A percentile compares a stretch with the other conserved stretches of the same genome.
Conservation (phyloP, 2,329 filamentous ascomycete species). For the Stylonectria norvegica region DNA sequence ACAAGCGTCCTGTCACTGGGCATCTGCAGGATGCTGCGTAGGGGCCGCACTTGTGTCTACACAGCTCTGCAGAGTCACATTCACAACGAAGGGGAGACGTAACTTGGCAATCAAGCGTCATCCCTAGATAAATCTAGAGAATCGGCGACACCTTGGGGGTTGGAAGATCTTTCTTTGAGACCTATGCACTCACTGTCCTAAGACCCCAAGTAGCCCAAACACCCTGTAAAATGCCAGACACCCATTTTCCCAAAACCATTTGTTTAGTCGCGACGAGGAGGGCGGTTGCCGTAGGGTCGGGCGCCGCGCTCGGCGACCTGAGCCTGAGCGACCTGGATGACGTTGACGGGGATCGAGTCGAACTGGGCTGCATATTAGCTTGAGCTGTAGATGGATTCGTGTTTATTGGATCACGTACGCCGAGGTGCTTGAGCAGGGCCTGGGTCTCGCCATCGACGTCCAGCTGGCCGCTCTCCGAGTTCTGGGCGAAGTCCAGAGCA, state of each 20-base stretch:
- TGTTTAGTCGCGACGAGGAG: conserved; percentile 36
- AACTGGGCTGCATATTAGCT: conserved; percentile 59
- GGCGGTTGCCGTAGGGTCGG: conserved; percentile 71
- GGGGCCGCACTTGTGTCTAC: no score
- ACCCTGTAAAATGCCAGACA: conserved; percentile 44
- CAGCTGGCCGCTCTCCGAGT: conserved; percentile 86
- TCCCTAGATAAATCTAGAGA: conserved; percentile 59
- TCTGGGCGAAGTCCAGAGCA: conserved; percentile 95
- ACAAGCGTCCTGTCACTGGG: no score
- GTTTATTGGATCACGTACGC: conserved; percentile 63
- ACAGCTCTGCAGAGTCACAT: no score
- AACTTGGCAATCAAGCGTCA: conserved; percentile 91
- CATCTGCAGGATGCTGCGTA: no score
- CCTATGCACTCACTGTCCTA: conserved; percentile 57
- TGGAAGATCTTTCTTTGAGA: conserved; percentile 58
- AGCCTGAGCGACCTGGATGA: conserved; percentile 84
- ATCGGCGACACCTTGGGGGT: conserved; percentile 85
- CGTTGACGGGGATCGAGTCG: conserved; percentile 95
- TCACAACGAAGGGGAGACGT: conserved; percentile 24
- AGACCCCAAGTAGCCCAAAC: conserved; percentile 52
- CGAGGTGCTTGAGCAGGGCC: conserved; percentile 97
- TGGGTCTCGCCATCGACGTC: conserved; percentile 98
- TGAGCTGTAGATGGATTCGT: neutral
- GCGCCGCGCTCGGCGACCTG: conserved; percentile 76
- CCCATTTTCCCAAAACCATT: conserved; percentile 35